phyloP scores from a whole-genome alignment of 768 basidiomycete genomes.

The Boletus tylopilopsis region DNA sequence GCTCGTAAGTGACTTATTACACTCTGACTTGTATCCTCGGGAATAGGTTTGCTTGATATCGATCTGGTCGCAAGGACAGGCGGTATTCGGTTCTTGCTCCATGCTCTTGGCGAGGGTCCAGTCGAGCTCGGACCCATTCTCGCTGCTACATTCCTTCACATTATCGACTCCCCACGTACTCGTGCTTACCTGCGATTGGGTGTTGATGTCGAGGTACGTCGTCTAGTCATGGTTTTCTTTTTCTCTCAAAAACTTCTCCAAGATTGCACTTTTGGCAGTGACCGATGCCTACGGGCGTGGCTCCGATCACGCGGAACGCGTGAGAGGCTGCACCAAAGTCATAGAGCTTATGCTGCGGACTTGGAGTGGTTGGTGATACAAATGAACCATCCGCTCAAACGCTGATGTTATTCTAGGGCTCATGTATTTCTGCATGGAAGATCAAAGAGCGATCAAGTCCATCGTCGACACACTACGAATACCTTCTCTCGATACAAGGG shows the following conservation, averaged over 20 bases:
- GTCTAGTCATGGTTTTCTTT: background rate
- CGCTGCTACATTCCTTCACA: slow-evolving; percentile 74
- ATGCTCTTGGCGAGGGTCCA: slow-evolving; percentile 88
- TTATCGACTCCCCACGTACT: slow-evolving; percentile 82
- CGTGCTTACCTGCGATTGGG: slow-evolving; percentile 76
- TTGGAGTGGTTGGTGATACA: slow-evolving; percentile 76
- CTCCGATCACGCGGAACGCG: slow-evolving; percentile 69
- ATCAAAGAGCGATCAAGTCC: slow-evolving; percentile 80
- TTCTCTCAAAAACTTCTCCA: background rate
- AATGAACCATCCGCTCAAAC: background rate
- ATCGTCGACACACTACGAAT: slow-evolving; percentile 83
- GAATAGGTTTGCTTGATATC: slow-evolving; percentile 81
- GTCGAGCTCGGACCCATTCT: slow-evolving; percentile 75
- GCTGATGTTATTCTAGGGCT: slow-evolving; percentile 51
- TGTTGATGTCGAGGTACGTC: slow-evolving; percentile 79
- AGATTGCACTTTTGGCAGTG: slow-evolving; percentile 86
- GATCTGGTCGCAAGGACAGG: slow-evolving; percentile 77
- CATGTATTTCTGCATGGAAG: slow-evolving; percentile 91
- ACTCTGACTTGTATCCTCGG: slow-evolving; percentile 8
- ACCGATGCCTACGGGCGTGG: slow-evolving; percentile 92
- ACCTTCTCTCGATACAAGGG: slow-evolving; percentile 83
- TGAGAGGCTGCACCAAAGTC: slow-evolving; percentile 73
- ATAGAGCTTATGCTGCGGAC: slow-evolving; percentile 82
- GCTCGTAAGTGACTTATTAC: slow-evolving; percentile 3
- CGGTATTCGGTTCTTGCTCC: slow-evolving; percentile 81